A percentile compares a stretch with the other conserved stretches of the same genome.
Conservation (phyloP, 2,329 filamentous ascomycete species). For the Lojkania enalia region DNA sequence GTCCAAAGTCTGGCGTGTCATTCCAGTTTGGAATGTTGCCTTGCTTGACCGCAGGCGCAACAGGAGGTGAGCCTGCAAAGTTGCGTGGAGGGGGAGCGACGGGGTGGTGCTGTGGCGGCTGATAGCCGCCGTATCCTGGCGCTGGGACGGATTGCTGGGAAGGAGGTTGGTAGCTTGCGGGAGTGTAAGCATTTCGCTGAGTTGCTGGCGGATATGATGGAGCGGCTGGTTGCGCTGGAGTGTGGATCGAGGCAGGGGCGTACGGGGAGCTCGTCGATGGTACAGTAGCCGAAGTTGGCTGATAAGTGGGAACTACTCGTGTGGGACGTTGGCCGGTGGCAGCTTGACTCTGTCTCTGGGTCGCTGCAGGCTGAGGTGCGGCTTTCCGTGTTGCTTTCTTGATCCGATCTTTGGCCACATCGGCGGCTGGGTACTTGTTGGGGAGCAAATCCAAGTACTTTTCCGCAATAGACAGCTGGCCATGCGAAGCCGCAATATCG, state of each 20-base stretch:
- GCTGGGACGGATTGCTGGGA: conserved; percentile 44
- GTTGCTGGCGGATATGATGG: conserved; percentile 25
- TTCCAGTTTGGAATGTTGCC: conserved; percentile 87
- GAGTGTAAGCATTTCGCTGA: conserved; percentile 49
- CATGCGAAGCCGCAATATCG: conserved; percentile 88
- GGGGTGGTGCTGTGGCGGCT: conserved; percentile 46
- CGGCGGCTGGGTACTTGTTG: conserved; percentile 78
- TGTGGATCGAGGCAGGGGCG: conserved; percentile 32
- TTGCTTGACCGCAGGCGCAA: conserved; percentile 68
- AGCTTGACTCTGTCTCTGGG: conserved; percentile 47
- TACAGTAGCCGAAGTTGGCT: conserved; percentile 30
- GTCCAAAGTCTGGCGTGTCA: conserved; percentile 79
- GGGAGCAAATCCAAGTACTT: conserved; percentile 91
- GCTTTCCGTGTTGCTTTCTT: conserved; percentile 76
- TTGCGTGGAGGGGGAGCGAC: conserved; percentile 67
- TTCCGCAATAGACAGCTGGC: conserved; percentile 82
- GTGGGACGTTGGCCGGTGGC: conserved; percentile 37
- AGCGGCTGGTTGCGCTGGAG: conserved; percentile 26
- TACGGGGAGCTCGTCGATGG: conserved; percentile 35
- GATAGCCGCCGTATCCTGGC: conserved; percentile 51
- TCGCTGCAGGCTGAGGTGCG: conserved; percentile 46
- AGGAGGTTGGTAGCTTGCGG: conserved; percentile 59
- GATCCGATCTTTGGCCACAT: conserved; percentile 82
- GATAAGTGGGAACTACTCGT: conserved; percentile 43
- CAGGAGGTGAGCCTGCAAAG: conserved; percentile 65